phyloP scores from a whole-genome alignment of 2,329 filamentous ascomycete species.

The Hypoxylon sp. region DNA sequence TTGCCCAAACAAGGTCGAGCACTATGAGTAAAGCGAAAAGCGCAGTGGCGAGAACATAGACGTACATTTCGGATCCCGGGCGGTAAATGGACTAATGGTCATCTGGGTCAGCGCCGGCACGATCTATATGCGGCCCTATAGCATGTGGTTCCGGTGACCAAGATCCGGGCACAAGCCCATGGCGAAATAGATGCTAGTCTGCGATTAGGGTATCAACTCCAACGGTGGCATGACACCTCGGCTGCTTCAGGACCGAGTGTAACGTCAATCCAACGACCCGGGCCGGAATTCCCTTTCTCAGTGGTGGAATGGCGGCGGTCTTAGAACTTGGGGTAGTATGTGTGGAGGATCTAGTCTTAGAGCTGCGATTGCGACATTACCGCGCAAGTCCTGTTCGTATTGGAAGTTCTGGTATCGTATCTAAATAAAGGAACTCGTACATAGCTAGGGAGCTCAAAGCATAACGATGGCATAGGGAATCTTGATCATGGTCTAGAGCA shows the following conservation, averaged over 20 bases:
- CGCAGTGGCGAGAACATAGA: constrained; percentile 8
- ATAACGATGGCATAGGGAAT: no score
- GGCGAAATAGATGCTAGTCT: constrained; percentile 20
- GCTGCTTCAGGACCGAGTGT: constrained; percentile 37
- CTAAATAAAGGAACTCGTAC: not conserved
- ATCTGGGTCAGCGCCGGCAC: constrained; percentile 9
- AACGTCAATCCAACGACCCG: constrained; percentile 30
- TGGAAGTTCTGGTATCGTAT: not conserved
- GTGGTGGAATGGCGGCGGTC: constrained; percentile 44
- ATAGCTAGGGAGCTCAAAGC: not conserved
- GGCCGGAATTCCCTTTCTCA: constrained; percentile 34
- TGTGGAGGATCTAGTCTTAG: no score
- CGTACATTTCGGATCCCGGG: constrained; percentile 17
- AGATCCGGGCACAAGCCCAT: constrained; percentile 26
- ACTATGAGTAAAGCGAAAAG: constrained; percentile 9
- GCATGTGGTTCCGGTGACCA: constrained; percentile 25
- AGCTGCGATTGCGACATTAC: constrained; percentile 6
- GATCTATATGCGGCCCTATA: constrained; percentile 44
- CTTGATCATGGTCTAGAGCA: not conserved
- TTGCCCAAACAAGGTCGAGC: constrained; percentile 3
- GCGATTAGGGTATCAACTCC: constrained; percentile 19
- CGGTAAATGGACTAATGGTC: constrained; percentile 7
- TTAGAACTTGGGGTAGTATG: constrained; percentile 30
- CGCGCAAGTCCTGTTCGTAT: constrained; percentile 6
- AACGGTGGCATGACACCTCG: constrained; percentile 26